A percentile compares a stretch with the other conserved stretches of the same genome.
phyloP scores from a whole-genome alignment of 2,329 filamentous ascomycete genomes.

The Exophiala sideris region DNA sequence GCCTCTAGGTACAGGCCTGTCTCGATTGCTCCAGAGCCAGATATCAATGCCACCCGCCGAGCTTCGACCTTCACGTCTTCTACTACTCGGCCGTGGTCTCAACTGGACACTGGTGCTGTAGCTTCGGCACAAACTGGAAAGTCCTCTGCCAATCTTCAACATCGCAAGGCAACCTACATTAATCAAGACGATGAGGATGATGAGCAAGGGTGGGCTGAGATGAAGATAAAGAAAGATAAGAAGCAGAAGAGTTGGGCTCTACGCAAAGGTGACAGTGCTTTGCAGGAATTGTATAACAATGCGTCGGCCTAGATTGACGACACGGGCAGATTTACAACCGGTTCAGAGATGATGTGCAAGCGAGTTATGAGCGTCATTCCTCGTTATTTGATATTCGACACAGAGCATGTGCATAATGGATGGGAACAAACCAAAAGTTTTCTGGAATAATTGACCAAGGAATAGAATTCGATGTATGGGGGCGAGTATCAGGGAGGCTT shows the following conservation, averaged over 20 bases:
- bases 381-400: neutral
- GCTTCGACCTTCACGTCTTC: constrained; percentile 36
- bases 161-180: constrained; percentile 25
- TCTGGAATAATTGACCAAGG: constrained; percentile 3
- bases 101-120: constrained; percentile 29
- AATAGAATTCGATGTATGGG: constrained; percentile 3
- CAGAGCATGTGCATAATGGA: neutral
- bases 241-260: constrained; percentile 48
- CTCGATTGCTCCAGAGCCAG: constrained; percentile 53
- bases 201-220: constrained; percentile 50
- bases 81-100: constrained; percentile 36
- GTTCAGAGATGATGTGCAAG: constrained; percentile 1
- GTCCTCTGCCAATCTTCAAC: constrained; percentile 30
- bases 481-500: constrained; percentile 3
- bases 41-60: constrained; percentile 21
- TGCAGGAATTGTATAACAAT: constrained; percentile 27
- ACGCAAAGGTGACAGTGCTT: constrained; percentile 35
- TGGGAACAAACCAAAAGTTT: constrained; percentile 6
- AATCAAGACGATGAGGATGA: constrained; percentile 46
- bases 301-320: constrained; percentile 5
- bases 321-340: neutral
- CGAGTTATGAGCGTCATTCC: constrained; percentile 16
- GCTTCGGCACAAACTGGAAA: constrained; percentile 26
- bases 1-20: constrained; percentile 90
- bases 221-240: constrained; percentile 49